Base-by-base conservation (phyloP, 225 moss, liverwort and hornwort genomes). In the Neckera pumila region DNA sequence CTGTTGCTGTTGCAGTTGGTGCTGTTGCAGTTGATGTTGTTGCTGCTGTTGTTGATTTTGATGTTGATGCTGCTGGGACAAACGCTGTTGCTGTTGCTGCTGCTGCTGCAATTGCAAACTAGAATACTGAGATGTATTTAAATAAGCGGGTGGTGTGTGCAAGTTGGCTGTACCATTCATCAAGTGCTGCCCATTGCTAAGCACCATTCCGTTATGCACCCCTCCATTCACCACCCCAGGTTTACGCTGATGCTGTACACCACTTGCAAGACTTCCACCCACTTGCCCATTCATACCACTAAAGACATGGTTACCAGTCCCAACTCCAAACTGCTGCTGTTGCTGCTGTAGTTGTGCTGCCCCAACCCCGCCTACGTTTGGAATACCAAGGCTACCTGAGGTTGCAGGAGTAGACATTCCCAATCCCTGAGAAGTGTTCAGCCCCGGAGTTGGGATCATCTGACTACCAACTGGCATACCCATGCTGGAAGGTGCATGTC, bases 401-500 rank as follows among this genome's bases (percentile, higher is more conserved):
- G 95, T 86, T 84, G 89, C 85, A 82, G 95, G 94, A 82, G 95
- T 93, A 88, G 92, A 84, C 90, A 94, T 89, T 75, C 94, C 93
- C 87, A 95, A 91, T 62, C 91, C 92, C 85, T 97, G 97, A 34
- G 94, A 92, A 49, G 94, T 85, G 78, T 88, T 90, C 61, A 98
- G 89, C 62, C 98, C 98, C 34, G 98, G 98, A 72, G 98, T 98
- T 65, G 98, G 97, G 84, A 98, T 98, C 98, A 98, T 98, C 89
- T 97, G 98, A 85, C 96, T 96, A 89, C 96, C 98, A 75, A 85
- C 92, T 75, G 93, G 84, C 91, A 95, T 87, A 83, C 95, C 93
- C 89, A 96, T 92, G 91, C 89, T 95, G 86, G 95, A 93, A 36
- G 93, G 88, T 67, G 92, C 80, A 88, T 93, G 95, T 59, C 97